Conservation (phyloP, 202 grass and related monocot genomes). For the Zizania palustris region DNA sequence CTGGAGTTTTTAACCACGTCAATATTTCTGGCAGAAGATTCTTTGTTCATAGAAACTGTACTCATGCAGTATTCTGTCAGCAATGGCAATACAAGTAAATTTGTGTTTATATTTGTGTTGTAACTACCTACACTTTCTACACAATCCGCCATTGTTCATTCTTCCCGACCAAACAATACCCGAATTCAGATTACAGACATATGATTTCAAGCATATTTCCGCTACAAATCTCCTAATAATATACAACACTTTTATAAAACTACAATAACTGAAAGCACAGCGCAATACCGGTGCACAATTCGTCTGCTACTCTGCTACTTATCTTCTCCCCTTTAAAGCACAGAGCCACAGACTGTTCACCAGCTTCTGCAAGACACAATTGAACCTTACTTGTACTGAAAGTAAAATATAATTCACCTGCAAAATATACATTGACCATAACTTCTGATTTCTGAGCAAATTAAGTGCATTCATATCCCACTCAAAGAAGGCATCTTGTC, state of each 20-base stretch:
- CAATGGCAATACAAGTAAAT: constrained; percentile 47
- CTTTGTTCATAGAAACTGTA: constrained; percentile 54
- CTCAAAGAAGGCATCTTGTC: constrained; percentile 19
- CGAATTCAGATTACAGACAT: constrained; percentile 40
- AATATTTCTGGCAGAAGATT: constrained; percentile 55
- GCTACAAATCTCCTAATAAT: constrained; percentile 30
- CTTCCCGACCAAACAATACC: constrained; percentile 23
- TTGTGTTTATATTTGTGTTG: constrained; percentile 37
- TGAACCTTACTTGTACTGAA: constrained; percentile 43
- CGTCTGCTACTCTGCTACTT: constrained; percentile 29
- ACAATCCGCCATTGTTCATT: neutral
- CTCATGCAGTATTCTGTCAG: constrained; percentile 27
- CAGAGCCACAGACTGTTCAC: constrained; percentile 59
- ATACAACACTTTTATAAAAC: constrained; percentile 22
- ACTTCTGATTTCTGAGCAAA: neutral
- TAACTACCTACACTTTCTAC: constrained; percentile 16
- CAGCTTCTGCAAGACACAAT: constrained; percentile 67
- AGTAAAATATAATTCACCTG: constrained; percentile 34
- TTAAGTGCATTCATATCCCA: constrained; percentile 18
- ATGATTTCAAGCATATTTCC: neutral
- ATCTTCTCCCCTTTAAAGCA: constrained; percentile 49
- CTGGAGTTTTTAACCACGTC: constrained; percentile 41
- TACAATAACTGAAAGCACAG: constrained; percentile 24
- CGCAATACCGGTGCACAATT: neutral
- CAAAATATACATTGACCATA: neutral